Base-by-base conservation (phyloP, 352 stramenopile genomes). In the Hyphochytrium catenoides region DNA sequence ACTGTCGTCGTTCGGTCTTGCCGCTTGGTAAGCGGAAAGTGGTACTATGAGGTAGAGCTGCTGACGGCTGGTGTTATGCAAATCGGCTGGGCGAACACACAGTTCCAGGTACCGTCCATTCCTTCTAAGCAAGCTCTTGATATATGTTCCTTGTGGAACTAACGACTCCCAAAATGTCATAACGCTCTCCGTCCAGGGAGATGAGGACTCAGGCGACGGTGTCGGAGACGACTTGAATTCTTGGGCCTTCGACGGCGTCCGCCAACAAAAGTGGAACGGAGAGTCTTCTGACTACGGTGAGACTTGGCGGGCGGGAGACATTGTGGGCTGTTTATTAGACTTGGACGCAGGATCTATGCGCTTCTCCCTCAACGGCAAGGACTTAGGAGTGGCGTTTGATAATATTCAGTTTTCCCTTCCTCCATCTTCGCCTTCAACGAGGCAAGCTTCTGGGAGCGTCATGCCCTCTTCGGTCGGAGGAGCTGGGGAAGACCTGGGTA, bases 11-110 rank as follows among this genome's bases (percentile, higher is more conserved):
- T n/a, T n/a, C n/a, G n/a, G n/a, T n/a, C n/a, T n/a, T n/a, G n/a
- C n/a, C n/a, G n/a, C n/a, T n/a, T n/a, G n/a, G n/a, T n/a, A n/a
- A n/a, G n/a, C 6, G 39, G 47, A 14, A 24, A 25, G 9, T 53
- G 46, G 45, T 88, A 91, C 43, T 91, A 85, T 47, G 77, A 93
- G 41, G 77, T 90, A 11, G 63, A 64, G 18, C 53, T 94, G 8
- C 43, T 87, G 22, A 85, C 74, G 5, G 64, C 64, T 45, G 77
- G 74, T 12, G 56, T 91, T 8, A 74, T 86, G 33, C 79, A 94
- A 47, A 46, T 93, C 34, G 79, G 79, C n/a, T 92, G 77, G 79
- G 71, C 74, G 5, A 70, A 85, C 41, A 58, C 48, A 6, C 57
- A 57, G 2, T 89, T 89, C 35, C 48, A 48, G n/a, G n/a, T n/a